Percentiles rank a stretch among this genome's conserved stretches.
Conservation (phyloP, 2,329 filamentous ascomycete species). For the Sphaceloma murrayae region DNA sequence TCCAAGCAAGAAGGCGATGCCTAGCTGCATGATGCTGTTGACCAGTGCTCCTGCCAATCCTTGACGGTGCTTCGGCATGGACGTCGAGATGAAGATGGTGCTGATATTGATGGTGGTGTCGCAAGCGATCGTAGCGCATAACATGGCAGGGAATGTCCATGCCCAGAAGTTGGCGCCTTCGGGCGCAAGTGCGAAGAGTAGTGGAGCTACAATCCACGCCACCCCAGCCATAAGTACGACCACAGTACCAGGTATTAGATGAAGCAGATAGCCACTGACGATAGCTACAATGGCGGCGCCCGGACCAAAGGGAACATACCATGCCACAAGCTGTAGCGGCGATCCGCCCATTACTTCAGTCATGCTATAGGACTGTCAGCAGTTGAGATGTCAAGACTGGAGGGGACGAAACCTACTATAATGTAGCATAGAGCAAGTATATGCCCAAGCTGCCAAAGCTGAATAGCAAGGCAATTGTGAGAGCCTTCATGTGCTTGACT, state of each 20-base stretch:
- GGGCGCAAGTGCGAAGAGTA: constrained; percentile 28
- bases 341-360: constrained; percentile 19
- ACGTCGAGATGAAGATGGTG: constrained; percentile 26
- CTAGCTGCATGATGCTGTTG: constrained; percentile 30
- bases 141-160: constrained; percentile 30
- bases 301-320: constrained; percentile 29
- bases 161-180: constrained; percentile 29
- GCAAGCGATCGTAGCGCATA: constrained; percentile 30
- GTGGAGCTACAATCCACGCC: constrained; percentile 29
- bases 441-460: constrained; percentile 29
- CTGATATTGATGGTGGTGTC: constrained; percentile 31
- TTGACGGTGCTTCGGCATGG: constrained; percentile 28
- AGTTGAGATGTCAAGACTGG: too few species aligned
- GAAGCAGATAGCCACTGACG: constrained; percentile 25
- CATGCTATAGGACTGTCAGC: constrained; percentile 21
- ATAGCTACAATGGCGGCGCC: constrained; percentile 29
- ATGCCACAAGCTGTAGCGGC: constrained; percentile 25
- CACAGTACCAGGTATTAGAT: constrained; percentile 25
- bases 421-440: constrained; percentile 18
- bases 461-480: constrained; percentile 29
- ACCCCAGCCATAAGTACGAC: constrained; percentile 27
- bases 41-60: constrained; percentile 30
- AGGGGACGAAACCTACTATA: constrained; percentile 17
- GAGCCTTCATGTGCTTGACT: constrained; percentile 26
- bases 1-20: constrained; percentile 29